Percentiles rank a stretch among this genome's conserved stretches.
Conservation (phyloP, 257 asterid species). For the Haberlea rhodopensis region DNA sequence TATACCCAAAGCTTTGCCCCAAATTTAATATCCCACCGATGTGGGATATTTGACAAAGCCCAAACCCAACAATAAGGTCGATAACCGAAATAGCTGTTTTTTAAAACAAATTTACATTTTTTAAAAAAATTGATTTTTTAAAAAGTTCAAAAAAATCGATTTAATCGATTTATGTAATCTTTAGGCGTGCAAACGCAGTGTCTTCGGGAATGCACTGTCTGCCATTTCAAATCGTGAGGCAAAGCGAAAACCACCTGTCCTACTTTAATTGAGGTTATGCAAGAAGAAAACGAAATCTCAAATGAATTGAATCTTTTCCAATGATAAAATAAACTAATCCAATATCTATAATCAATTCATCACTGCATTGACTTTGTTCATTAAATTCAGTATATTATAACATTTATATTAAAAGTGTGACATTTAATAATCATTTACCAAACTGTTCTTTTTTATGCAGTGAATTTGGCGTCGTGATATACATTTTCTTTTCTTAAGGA, state of each 20-base stretch:
- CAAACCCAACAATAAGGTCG: too few relatives aligned
- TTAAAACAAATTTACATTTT: too few relatives aligned
- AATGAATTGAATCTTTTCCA: neutral
- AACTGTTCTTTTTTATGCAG: too few relatives aligned
- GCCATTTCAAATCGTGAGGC: conserved; percentile 39
- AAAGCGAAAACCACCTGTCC: conserved; percentile 30
- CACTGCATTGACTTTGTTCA: conserved; percentile 28
- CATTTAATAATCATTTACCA: neutral
- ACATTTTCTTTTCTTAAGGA: too few relatives aligned
- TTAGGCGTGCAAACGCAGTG: neutral
- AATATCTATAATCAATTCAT: neutral
- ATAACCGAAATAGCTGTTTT: too few relatives aligned
- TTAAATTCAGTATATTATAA: neutral
- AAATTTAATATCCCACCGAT: too few relatives aligned
- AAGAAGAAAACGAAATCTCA: conserved; percentile 10
- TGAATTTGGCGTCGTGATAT: too few relatives aligned
- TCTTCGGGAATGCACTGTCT: conserved; percentile 31
- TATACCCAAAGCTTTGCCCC: too few relatives aligned
- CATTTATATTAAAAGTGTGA: neutral
- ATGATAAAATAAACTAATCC: conserved; percentile 10
- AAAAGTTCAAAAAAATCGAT: too few relatives aligned
- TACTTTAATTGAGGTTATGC: conserved; percentile 6
- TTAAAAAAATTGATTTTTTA: too few relatives aligned
- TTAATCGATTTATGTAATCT: too few relatives aligned
- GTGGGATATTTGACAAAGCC: too few relatives aligned